These are phyloP conservation scores for Parmelia sp. DNA, from an alignment of 495 filamentous ascomycete genomes.

Conservation along the genomic window DNA sequence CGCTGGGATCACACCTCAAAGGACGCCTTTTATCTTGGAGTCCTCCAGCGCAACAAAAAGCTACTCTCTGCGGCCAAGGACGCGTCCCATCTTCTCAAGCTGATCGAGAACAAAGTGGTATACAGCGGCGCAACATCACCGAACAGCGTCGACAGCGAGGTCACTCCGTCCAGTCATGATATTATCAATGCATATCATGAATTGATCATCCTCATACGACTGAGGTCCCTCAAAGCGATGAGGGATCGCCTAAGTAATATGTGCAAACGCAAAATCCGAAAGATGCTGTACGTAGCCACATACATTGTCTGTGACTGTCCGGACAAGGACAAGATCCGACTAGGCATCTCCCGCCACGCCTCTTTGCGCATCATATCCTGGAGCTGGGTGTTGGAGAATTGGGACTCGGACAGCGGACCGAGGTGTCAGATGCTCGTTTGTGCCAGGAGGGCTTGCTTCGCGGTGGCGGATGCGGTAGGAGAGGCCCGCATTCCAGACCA, in stretches of 20 bases:
- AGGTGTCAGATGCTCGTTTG: background rate
- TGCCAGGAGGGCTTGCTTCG: slow-evolving; percentile 1
- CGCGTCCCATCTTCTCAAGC: background rate
- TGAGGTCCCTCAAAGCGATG: background rate
- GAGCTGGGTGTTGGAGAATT: background rate
- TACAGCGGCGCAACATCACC: background rate
- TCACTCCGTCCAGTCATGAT: background rate
- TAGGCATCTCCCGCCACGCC: background rate
- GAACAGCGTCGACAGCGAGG: background rate
- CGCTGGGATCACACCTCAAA: background rate
- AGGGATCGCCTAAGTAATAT: background rate
- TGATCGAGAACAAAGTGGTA: background rate
- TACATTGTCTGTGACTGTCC: background rate
- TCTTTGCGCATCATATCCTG: background rate
- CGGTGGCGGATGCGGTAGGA: background rate
- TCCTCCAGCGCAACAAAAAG: background rate
- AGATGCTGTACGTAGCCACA: background rate
- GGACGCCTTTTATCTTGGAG: background rate
- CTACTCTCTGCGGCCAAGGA: background rate
- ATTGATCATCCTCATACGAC: background rate
- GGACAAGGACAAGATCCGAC: background rate
- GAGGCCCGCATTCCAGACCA: background rate
- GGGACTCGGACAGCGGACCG: background rate
- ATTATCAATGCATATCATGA: background rate
- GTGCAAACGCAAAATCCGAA: background rate